phyloP scores from a whole-genome alignment of 1,284 basidiomycete genomes.

The Ganoderma resinaceum region DNA sequence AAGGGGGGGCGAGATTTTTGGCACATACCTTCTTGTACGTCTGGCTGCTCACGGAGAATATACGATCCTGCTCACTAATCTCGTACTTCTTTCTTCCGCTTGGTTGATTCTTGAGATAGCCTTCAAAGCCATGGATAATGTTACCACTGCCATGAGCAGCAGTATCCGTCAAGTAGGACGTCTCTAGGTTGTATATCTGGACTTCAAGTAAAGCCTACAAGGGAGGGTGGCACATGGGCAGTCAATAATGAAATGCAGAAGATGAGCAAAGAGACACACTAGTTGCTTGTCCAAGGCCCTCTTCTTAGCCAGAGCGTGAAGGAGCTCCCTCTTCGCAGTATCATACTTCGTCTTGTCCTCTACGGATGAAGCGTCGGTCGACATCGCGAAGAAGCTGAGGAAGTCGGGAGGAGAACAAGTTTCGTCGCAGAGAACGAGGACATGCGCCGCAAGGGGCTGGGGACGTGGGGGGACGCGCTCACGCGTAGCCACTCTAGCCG shows the following conservation, averaged over 20 bases:
- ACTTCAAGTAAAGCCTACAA: constrained; percentile 73
- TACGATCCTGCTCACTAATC: constrained; percentile 74
- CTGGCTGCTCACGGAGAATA: constrained; percentile 80
- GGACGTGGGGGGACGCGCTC: background rate
- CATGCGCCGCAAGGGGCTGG: background rate
- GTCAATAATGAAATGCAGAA: background rate
- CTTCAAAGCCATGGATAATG: constrained; percentile 84
- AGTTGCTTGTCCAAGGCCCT: constrained; percentile 75
- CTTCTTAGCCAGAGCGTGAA: constrained; percentile 74
- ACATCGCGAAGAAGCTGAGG: constrained; percentile 28
- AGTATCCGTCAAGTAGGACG: constrained; percentile 76
- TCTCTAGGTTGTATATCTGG: constrained; percentile 78
- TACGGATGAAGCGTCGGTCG: constrained; percentile 44
- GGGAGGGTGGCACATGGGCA: background rate
- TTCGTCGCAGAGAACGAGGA: background rate
- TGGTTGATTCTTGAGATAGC: constrained; percentile 80
- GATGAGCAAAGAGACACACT: constrained; percentile 48
- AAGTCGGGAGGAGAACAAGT: background rate
- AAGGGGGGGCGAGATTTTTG: background rate
- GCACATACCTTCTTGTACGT: constrained; percentile 71
- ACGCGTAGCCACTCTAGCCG: constrained; percentile 2
- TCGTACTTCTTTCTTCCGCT: constrained; percentile 73
- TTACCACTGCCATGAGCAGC: constrained; percentile 78
- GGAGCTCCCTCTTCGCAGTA: constrained; percentile 71
- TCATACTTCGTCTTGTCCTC: constrained; percentile 77